Evolutionary conservation across 257 asterid genomes (phyloP).

Genomic region (Nicotiana knightiana): DNA sequence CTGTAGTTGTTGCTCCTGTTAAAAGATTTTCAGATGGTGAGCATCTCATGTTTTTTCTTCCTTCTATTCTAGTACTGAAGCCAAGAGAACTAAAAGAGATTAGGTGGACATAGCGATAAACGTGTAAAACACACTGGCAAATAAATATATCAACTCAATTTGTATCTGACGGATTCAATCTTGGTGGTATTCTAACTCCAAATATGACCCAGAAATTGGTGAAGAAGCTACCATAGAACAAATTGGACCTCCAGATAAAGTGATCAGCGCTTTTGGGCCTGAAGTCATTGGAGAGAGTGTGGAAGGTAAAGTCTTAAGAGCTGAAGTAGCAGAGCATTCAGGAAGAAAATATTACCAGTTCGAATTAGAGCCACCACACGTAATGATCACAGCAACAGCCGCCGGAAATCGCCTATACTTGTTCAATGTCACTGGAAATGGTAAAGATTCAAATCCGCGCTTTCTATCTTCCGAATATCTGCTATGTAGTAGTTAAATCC

Average conservation of each 20-base stretch:
- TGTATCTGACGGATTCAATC: slow-evolving; percentile 4
- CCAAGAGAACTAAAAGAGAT: neutral
- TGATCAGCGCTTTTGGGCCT: slow-evolving; percentile 92
- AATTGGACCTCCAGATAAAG: slow-evolving; percentile 85
- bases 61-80: neutral
- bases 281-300: slow-evolving; percentile 90
- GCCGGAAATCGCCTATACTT: slow-evolving; percentile 94
- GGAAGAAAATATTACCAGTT: slow-evolving; percentile 89
- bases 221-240: slow-evolving; percentile 73
- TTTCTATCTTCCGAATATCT: neutral
- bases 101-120: neutral
- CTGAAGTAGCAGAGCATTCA: slow-evolving; percentile 48
- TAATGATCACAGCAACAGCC: slow-evolving; percentile 85
- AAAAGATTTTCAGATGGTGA: slow-evolving; percentile 75
- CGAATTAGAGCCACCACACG: slow-evolving; percentile 92
- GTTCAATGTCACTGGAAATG: slow-evolving; percentile 76
- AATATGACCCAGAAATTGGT: slow-evolving; percentile 47
- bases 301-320: slow-evolving; percentile 81
- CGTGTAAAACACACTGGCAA: neutral
- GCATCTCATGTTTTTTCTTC: slow-evolving; percentile 16
- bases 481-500: neutral
- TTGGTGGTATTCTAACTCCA: slow-evolving; percentile 8
- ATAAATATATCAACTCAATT: neutral
- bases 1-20: slow-evolving; percentile 87
- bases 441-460: slow-evolving; percentile 25